Conservation (phyloP, 2,329 filamentous ascomycete species). For the Dactylellina leptospora region DNA sequence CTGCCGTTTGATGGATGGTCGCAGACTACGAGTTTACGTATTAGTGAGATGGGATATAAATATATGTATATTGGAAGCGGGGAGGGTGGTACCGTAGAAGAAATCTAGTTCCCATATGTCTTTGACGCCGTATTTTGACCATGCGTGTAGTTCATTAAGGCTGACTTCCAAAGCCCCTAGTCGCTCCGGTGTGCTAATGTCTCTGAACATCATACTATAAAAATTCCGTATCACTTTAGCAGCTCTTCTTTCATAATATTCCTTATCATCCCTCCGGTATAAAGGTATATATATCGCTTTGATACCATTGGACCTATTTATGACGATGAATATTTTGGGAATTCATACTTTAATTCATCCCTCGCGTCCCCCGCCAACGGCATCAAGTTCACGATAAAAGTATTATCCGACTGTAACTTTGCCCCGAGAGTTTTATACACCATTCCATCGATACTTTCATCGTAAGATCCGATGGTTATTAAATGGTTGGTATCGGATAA, state of each 20-base stretch:
- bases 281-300: no score
- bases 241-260: no score
- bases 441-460: not conserved
- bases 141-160: not conserved
- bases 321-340: no score
- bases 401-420: constrained; percentile 22
- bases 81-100: constrained; percentile 34
- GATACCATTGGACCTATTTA: no score
- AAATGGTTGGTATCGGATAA: not conserved
- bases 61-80: no score
- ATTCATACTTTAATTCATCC: not conserved
- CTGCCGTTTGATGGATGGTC: constrained; percentile 34
- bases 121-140: not conserved
- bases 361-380: not conserved
- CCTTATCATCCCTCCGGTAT: no score
- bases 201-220: constrained; percentile 25
- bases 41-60: not conserved
- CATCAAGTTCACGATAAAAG: constrained; percentile 7
- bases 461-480: not conserved
- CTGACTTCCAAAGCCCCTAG: constrained; percentile 10
- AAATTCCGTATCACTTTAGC: not conserved
- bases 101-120: not conserved
- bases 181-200: not conserved
- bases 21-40: constrained; percentile 16
- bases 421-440: constrained; percentile 10